Percentiles rank a stretch among this genome's conserved stretches.
Conservation (phyloP, 257 asterid species). For the Hygrophila difformis region DNA sequence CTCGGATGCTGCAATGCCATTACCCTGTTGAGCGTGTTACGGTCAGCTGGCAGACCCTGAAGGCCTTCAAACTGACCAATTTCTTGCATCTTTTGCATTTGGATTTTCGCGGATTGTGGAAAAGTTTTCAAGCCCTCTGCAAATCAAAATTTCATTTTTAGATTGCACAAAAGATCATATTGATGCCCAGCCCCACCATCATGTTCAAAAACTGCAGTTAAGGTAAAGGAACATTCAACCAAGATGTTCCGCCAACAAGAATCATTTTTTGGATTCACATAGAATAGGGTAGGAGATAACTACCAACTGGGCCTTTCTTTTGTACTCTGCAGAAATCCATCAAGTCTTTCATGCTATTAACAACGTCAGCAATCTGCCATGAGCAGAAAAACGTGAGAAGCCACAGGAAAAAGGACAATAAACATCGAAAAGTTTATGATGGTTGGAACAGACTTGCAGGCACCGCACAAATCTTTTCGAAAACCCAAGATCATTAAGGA, state of each 20-base stretch:
- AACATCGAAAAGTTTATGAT: background rate
- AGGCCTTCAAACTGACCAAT: conserved; percentile 42
- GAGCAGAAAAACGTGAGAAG: conserved; percentile 10
- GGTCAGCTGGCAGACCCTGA: conserved; percentile 49
- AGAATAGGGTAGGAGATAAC: background rate
- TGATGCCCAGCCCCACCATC: too few species aligned
- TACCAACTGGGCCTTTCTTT: conserved; percentile 84
- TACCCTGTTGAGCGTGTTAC: conserved; percentile 46
- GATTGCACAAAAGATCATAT: background rate
- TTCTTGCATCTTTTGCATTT: conserved; percentile 44
- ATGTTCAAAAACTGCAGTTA: too few species aligned
- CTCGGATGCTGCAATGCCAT: conserved; percentile 49
- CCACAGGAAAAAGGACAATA: background rate
- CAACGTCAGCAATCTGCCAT: conserved; percentile 85
- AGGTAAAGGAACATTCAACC: too few species aligned
- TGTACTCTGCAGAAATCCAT: conserved; percentile 79
- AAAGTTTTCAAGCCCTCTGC: conserved; percentile 79
- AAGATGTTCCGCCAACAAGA: too few species aligned
- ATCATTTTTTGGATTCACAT: background rate
- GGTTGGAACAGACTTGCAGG: conserved; percentile 53
- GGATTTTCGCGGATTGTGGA: conserved; percentile 50
- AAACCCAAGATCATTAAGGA: conserved; percentile 89
- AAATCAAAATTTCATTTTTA: conserved; percentile 6
- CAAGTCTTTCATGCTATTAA: conserved; percentile 92
- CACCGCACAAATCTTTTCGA: conserved; percentile 93